Base-by-base conservation (phyloP, 2,329 filamentous ascomycete genomes). In the Epichloe festucae region DNA sequence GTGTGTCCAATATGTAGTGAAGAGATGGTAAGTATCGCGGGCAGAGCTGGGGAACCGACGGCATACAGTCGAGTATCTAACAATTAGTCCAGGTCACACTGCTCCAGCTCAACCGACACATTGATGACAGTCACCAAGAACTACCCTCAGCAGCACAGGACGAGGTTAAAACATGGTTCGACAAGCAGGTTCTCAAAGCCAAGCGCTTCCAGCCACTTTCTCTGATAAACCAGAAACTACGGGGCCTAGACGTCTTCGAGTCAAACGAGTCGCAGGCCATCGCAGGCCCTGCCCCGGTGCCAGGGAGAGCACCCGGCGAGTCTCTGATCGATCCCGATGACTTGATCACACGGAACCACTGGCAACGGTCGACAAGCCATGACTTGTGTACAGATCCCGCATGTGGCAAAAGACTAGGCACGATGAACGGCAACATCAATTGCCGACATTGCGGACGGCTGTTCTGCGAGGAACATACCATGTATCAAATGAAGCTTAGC, bases 401-500 rank as follows among this genome's bases (percentile, higher is more conserved):
- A 19, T 98, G 93, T 60, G 87, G 82, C 34, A 87, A 86, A 66
- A 78, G 82, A 27, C 71, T 98, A 5, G 89, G 89, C 0, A 77
- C 85, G 3, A 77, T 86, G 6, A 90, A 86, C 60, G 89, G 89
- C 17, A 89, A 78, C 61, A 83, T 98, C 60, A 96, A 98, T 66
- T 98, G 93, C 67, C 79, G 93, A 56, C 89, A 90, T 56, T 98
- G 93, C 62, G 93, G 93, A 6, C 84, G 85, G 59, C 71, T 98
- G 41, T 98, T 97, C 65, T 98, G 93, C 67, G 93, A 97, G 63
- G 87, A 91, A 59, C 93, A 98, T 66, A 97, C 93, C 49, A 95
- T 98, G 90, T 98, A 97, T 64, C 91, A 98, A 71, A 97, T 97
- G 87, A 96, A 94, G 73, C 75, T 98, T 11, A 95, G 90, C 8